Evolutionary conservation across 1,284 basidiomycete species (phyloP).

Genomic region (Ustilago tritici): DNA sequence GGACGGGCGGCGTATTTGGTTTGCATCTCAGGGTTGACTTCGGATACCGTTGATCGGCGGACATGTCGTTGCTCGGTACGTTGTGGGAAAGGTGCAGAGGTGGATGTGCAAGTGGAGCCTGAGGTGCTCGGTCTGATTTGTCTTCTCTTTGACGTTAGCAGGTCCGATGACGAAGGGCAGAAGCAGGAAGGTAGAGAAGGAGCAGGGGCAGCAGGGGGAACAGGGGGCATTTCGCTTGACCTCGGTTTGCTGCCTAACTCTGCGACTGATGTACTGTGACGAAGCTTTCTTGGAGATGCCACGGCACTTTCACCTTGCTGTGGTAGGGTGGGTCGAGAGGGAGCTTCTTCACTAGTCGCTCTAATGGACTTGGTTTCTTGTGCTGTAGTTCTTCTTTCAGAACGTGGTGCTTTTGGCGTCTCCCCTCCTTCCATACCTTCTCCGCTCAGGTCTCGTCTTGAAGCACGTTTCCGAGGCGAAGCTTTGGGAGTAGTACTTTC

Average conservation of each 20-base stretch:
- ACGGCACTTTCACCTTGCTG: neutral
- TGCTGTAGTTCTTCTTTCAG: constrained; percentile 4
- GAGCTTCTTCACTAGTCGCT: constrained; percentile 44
- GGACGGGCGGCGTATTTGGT: constrained; percentile 18
- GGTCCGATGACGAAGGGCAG: neutral
- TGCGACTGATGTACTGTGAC: constrained; percentile 31
- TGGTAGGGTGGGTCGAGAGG: constrained; percentile 3
- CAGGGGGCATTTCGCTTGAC: constrained; percentile 11
- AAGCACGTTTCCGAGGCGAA: constrained; percentile 16
- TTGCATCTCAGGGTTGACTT: constrained; percentile 1
- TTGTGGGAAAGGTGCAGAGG: neutral
- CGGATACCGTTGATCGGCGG: constrained; percentile 30
- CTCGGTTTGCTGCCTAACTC: constrained; percentile 29
- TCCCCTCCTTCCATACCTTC: constrained; percentile 4
- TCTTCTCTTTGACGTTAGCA: neutral
- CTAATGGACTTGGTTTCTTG: constrained; percentile 11
- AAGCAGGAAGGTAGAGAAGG: constrained; percentile 2
- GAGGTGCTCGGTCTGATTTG: neutral
- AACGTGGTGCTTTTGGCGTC: constrained; percentile 25
- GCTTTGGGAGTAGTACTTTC: constrained; percentile 36
- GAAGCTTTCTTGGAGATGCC: constrained; percentile 22
- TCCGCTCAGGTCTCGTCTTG: constrained; percentile 4
- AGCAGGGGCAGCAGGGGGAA: constrained; percentile 16
- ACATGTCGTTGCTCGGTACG: constrained; percentile 12
- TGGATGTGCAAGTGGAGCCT: neutral